phyloP scores from a whole-genome alignment of 1,284 basidiomycete genomes.

The Leccinum subrobustum region DNA sequence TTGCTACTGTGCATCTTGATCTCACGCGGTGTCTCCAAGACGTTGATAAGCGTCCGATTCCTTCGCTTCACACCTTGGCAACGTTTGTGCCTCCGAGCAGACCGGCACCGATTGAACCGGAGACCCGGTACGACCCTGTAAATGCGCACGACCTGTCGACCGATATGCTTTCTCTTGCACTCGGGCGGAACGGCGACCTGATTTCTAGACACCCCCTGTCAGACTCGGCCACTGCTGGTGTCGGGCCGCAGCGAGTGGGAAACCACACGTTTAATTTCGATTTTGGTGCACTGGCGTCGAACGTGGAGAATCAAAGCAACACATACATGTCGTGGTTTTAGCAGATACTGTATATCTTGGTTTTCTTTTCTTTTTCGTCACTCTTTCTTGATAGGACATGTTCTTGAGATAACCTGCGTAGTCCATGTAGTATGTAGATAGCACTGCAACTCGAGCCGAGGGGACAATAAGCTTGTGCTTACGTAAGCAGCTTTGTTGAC shows the following conservation, averaged over 20 bases:
- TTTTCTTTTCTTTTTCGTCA: conserved; percentile 3
- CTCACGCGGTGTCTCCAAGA: conserved; percentile 27
- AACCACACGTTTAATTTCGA: conserved; percentile 38
- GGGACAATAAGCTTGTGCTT: conserved; percentile 19
- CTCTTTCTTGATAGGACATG: conserved; percentile 11
- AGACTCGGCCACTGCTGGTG: conserved; percentile 20
- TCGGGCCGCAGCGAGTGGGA: conserved; percentile 32
- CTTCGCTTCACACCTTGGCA: conserved; percentile 24
- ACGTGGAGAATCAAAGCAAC: conserved; percentile 34
- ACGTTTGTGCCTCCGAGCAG: conserved; percentile 24
- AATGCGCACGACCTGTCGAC: conserved; percentile 29
- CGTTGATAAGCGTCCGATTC: conserved; percentile 22
- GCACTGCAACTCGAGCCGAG: neutral
- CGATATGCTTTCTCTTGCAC: conserved; percentile 32
- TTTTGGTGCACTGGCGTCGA: conserved; percentile 34
- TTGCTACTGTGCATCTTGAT: conserved; percentile 23
- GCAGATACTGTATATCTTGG: conserved; percentile 13
- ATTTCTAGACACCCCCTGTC: conserved; percentile 19
- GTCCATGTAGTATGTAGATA: neutral
- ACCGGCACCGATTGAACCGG: conserved; percentile 16
- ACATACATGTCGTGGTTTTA: conserved; percentile 38
- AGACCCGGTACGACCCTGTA: conserved; percentile 16
- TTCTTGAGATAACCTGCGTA: conserved; percentile 16
- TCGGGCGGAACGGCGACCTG: conserved; percentile 31
- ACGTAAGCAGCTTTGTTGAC: conserved; percentile 27